A percentile compares a stretch with the other conserved stretches of the same genome.
phyloP scores from a whole-genome alignment of 2,329 filamentous ascomycete genomes.

The Aspergillus sp. region DNA sequence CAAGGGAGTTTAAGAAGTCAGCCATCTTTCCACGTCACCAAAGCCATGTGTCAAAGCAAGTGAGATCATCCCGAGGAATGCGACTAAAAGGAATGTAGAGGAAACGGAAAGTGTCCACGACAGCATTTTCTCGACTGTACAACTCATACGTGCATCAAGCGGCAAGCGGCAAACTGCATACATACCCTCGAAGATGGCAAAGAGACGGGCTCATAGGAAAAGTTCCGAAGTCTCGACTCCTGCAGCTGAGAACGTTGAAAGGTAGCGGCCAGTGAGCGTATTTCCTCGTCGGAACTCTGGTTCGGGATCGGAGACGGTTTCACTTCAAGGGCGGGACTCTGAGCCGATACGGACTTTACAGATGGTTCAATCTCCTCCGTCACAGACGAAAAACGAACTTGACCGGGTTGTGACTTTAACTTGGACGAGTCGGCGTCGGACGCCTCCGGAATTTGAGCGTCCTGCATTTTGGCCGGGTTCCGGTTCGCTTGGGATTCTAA shows the following conservation, averaged over 20 bases:
- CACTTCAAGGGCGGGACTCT: conserved; percentile 2
- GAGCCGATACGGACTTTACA: conserved; percentile 20
- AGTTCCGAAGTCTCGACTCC: conserved; percentile 75
- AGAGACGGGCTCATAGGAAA: conserved; percentile 84
- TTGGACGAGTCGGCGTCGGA: conserved; percentile 20
- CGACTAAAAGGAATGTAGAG: neutral
- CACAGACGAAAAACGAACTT: conserved; percentile 64
- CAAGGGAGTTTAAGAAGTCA: conserved; percentile 1
- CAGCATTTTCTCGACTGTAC: neutral
- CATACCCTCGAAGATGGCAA: conserved; percentile 54
- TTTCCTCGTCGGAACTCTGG: conserved; percentile 50
- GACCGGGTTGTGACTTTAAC: conserved; percentile 24
- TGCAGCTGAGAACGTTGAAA: conserved; percentile 71
- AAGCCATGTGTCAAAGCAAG: neutral
- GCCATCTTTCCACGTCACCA: neutral
- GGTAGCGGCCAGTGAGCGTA: conserved; percentile 64
- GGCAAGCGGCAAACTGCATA: conserved; percentile 10
- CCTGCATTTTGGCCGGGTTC: conserved; percentile 15
- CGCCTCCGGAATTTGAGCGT: conserved; percentile 17
- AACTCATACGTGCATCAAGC: conserved; percentile 1
- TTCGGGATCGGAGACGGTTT: conserved; percentile 12
- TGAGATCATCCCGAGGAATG: neutral
- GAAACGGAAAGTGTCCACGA: neutral
- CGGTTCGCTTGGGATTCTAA: conserved; percentile 15
- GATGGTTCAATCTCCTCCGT: conserved; percentile 62